These are phyloP conservation scores for Thymus quinquecostatus DNA, from an alignment of 257 asterid genomes.

Conservation along the genomic window DNA sequence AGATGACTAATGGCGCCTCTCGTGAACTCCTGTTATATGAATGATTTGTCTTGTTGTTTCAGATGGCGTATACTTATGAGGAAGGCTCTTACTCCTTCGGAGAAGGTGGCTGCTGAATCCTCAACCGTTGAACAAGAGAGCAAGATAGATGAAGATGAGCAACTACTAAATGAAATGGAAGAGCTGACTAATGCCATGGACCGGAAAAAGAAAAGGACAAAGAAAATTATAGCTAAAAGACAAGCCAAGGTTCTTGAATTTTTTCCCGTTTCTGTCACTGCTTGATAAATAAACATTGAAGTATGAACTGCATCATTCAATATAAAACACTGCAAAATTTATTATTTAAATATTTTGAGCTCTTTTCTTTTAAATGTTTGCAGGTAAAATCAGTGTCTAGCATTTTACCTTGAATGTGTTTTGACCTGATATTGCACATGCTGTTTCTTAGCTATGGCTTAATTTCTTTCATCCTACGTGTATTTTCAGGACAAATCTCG, in stretches of 20 bases:
- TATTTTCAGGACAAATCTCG: slow-evolving; percentile 82
- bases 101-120: slow-evolving; percentile 48
- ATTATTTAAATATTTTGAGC: background rate
- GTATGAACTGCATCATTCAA: background rate
- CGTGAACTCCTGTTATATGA: slow-evolving; percentile 13
- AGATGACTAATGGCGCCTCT: background rate
- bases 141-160: slow-evolving; percentile 75
- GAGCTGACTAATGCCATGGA: slow-evolving; percentile 81
- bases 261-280: slow-evolving; percentile 5
- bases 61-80: slow-evolving; percentile 88
- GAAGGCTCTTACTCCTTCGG: slow-evolving; percentile 79
- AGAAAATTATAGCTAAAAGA: slow-evolving; percentile 69
- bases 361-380: background rate
- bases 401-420: background rate
- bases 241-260: slow-evolving; percentile 64
- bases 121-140: slow-evolving; percentile 46
- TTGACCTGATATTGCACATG: background rate
- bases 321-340: background rate
- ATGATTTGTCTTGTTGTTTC: slow-evolving; percentile 23
- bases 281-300: background rate
- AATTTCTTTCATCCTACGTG: slow-evolving; percentile 10
- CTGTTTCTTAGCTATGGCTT: background rate
- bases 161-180: slow-evolving; percentile 77
- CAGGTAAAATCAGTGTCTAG: slow-evolving; percentile 1
- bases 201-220: slow-evolving; percentile 74